Evolutionary conservation across 768 basidiomycete species (phyloP).

Genomic region (Pulveroboletus sp.): DNA sequence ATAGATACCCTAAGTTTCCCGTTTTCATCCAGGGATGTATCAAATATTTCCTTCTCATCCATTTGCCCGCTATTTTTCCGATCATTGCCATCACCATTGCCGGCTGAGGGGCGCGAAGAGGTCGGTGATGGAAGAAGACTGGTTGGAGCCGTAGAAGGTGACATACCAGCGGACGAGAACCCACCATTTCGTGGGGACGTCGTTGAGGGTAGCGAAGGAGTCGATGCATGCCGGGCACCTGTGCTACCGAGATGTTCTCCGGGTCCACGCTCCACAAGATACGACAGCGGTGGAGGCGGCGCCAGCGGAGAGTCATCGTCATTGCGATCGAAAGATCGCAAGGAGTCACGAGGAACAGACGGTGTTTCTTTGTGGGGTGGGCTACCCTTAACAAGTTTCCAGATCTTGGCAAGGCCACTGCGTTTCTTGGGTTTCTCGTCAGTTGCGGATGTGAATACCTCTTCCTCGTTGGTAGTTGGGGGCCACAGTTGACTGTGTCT

Average conservation of each 20-base stretch:
- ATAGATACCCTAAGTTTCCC: slow-evolving; percentile 40
- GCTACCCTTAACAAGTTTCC: slow-evolving; percentile 69
- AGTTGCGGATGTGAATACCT: slow-evolving; percentile 17
- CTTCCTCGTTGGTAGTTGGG: slow-evolving; percentile 34
- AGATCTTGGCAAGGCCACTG: slow-evolving; percentile 75
- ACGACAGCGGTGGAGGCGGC: slow-evolving; percentile 89
- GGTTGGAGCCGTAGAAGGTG: slow-evolving; percentile 73
- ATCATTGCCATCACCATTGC: slow-evolving; percentile 50
- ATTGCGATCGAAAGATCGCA: slow-evolving; percentile 38
- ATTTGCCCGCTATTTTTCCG: slow-evolving; percentile 40
- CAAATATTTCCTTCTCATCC: slow-evolving; percentile 43
- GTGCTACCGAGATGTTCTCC: slow-evolving; percentile 46
- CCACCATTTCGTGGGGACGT: slow-evolving; percentile 53
- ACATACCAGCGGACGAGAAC: slow-evolving; percentile 59
- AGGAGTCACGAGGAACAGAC: slow-evolving; percentile 28
- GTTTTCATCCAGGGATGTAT: slow-evolving; percentile 28
- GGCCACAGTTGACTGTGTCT: slow-evolving; percentile 58
- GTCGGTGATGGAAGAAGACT: slow-evolving; percentile 73
- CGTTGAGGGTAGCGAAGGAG: slow-evolving; percentile 64
- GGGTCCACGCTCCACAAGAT: slow-evolving; percentile 64
- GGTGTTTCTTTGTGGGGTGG: slow-evolving; percentile 40
- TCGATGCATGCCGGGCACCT: slow-evolving; percentile 59
- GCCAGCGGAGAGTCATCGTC: slow-evolving; percentile 79
- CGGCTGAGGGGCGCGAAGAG: slow-evolving; percentile 63
- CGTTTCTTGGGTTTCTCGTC: slow-evolving; percentile 66